Evolutionary conservation across 495 filamentous ascomycete genomes (phyloP).

Genomic region (Beverwykella pulmonaria): DNA sequence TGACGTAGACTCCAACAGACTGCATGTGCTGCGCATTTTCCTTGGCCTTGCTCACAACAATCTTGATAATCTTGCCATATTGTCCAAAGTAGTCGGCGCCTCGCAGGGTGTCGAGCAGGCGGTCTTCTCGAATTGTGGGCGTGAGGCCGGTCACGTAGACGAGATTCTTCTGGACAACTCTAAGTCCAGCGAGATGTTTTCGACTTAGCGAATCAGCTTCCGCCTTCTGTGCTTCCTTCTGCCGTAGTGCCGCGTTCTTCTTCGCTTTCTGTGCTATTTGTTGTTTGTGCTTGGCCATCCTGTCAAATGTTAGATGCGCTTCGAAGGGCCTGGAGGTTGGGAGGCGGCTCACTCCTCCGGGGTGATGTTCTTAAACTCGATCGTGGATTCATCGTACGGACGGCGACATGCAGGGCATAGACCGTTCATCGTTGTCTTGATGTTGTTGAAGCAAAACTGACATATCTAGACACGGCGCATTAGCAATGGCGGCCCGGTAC

Average conservation of each 20-base stretch:
- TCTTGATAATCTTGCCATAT: conserved; percentile 98
- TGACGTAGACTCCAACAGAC: conserved; percentile 95
- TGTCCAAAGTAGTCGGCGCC: conserved; percentile 94
- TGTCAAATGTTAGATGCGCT: conserved; percentile 20
- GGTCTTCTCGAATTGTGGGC: conserved; percentile 87
- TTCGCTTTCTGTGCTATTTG: conserved; percentile 87
- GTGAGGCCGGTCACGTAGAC: conserved; percentile 97
- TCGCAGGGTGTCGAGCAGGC: conserved; percentile 82
- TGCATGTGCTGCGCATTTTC: conserved; percentile 70
- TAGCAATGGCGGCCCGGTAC: conserved; percentile 10
- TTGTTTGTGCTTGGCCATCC: conserved; percentile 60
- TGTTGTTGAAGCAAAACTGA: conserved; percentile 99
- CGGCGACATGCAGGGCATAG: conserved; percentile 94
- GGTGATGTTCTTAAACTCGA: conserved; percentile 91
- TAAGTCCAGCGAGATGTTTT: conserved; percentile 90
- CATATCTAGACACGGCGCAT: conserved; percentile 68
- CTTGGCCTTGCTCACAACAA: conserved; percentile 95
- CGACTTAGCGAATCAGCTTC: conserved; percentile 93
- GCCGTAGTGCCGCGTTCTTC: conserved; percentile 84
- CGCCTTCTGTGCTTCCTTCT: conserved; percentile 92
- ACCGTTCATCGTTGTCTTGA: conserved; percentile 92
- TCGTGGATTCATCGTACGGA: conserved; percentile 92
- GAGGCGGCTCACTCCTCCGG: conserved; percentile 76
- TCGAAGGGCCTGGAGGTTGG: neutral
- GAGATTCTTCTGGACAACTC: conserved; percentile 96